Percentiles rank a stretch among this genome's conserved stretches.
Conservation (phyloP, 192 early-diverging fungal species). For the Neocallimastix lanati region DNA sequence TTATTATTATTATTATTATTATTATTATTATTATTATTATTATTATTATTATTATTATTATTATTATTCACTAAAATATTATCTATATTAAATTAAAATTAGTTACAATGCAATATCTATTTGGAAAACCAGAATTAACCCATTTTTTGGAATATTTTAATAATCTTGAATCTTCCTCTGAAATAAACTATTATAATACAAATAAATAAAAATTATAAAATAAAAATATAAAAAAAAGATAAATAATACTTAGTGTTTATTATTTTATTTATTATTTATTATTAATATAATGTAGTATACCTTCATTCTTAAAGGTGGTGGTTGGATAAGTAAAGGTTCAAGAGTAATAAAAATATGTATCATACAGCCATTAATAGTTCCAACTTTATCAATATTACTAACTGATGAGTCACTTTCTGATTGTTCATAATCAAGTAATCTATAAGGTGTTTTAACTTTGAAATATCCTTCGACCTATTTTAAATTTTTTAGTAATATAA, state of each 20-base stretch:
- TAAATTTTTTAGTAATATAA: no score
- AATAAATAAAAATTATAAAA: no score
- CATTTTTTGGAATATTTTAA: slow-evolving; percentile 9
- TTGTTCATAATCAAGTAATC: slow-evolving; percentile 19
- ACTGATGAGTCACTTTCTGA: slow-evolving; percentile 1
- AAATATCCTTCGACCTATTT: slow-evolving; percentile 29
- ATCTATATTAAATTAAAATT: background rate
- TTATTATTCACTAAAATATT: no score
- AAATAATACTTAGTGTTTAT: no score
- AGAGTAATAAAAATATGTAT: slow-evolving; percentile 33
- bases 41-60: no score
- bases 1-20: no score
- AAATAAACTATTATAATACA: slow-evolving; percentile 9
- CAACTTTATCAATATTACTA: slow-evolving; percentile 6
- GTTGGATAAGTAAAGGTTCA: slow-evolving; percentile 26
- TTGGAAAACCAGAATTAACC: slow-evolving; percentile 4
- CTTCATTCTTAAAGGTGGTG: slow-evolving; percentile 11
- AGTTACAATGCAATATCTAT: background rate
- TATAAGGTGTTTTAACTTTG: slow-evolving; percentile 13
- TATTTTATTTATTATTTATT: background rate
- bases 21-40: no score
- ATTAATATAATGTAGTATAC: background rate
- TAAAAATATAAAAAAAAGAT: no score
- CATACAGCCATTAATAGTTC: slow-evolving; percentile 9
- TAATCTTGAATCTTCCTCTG: slow-evolving; percentile 16